Conservation (phyloP, 805 yeast genomes). For the Cyberlindnera veronae region DNA sequence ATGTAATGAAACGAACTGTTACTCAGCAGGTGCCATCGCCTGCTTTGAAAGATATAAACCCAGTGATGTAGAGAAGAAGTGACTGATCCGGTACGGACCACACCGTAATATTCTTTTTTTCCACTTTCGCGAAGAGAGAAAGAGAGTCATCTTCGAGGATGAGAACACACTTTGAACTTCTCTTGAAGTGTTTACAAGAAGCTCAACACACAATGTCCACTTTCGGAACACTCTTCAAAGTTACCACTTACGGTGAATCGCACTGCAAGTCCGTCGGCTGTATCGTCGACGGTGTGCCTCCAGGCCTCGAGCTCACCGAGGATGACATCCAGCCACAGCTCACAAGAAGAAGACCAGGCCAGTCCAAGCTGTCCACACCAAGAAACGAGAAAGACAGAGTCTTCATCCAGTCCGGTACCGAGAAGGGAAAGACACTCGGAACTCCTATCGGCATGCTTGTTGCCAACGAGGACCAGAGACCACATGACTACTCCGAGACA, state of each 20-base stretch:
- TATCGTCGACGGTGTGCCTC: constrained; percentile 97
- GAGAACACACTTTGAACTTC: too few species aligned
- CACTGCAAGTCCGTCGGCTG: constrained; percentile 98
- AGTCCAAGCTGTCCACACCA: constrained; percentile 87
- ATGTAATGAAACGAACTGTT: neutral
- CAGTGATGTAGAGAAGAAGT: too few species aligned
- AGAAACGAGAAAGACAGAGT: constrained; percentile 94
- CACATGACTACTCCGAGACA: constrained; percentile 92
- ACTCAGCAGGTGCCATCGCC: neutral
- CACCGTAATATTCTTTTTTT: neutral
- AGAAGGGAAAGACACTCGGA: constrained; percentile 85
- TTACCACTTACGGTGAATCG: constrained; percentile 97
- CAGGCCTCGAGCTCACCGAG: constrained; percentile 83
- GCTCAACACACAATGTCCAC: constrained; percentile 51
- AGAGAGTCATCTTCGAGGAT: too few species aligned
- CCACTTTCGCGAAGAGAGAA: constrained; percentile 4
- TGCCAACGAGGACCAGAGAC: constrained; percentile 92
- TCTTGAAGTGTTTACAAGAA: too few species aligned
- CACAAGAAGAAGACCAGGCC: constrained; percentile 97
- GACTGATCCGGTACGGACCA: constrained; percentile 2
- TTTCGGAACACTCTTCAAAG: constrained; percentile 61
- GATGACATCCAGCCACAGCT: constrained; percentile 93
- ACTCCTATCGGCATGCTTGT: constrained; percentile 95
- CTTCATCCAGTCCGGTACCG: constrained; percentile 92
- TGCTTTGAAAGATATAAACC: neutral